Percentiles rank a stretch among this genome's conserved stretches.
phyloP scores from a whole-genome alignment of 169 alveolate genomes.

The Cryptosporidium xiaoi region DNA sequence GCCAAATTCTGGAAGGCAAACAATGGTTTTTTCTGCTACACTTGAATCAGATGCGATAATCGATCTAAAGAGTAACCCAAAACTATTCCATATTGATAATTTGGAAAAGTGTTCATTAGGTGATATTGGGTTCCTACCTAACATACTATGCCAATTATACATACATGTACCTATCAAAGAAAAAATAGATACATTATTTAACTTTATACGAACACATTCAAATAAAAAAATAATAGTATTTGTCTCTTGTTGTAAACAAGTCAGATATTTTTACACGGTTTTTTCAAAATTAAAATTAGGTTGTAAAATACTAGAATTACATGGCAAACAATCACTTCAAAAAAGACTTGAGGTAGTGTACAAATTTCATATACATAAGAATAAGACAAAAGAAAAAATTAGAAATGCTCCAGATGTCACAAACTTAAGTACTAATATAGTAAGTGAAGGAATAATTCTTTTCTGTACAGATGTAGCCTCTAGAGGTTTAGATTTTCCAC shows the following conservation, averaged over 20 bases:
- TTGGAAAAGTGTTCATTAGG: slow-evolving; percentile 65
- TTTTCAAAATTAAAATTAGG: slow-evolving; percentile 73
- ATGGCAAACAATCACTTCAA: slow-evolving; percentile 77
- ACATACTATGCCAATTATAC: slow-evolving; percentile 85
- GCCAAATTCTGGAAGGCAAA: slow-evolving; percentile 80
- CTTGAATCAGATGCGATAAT: slow-evolving; percentile 77
- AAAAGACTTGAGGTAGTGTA: slow-evolving; percentile 71
- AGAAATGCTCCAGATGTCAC: not conserved
- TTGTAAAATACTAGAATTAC: slow-evolving; percentile 78
- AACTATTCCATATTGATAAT: slow-evolving; percentile 75
- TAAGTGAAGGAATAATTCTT: slow-evolving; percentile 82
- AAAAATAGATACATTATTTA: slow-evolving; percentile 90
- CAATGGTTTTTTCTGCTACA: slow-evolving; percentile 94
- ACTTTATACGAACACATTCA: slow-evolving; percentile 91
- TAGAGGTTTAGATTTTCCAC: slow-evolving; percentile 97
- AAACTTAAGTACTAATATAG: not conserved
- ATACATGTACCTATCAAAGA: slow-evolving; percentile 88
- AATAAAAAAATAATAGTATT: slow-evolving; percentile 89
- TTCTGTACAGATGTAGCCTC: slow-evolving; percentile 96
- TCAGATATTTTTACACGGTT: slow-evolving; percentile 79
- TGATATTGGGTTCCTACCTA: slow-evolving; percentile 65
- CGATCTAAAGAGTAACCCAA: slow-evolving; percentile 76
- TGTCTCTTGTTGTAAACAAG: slow-evolving; percentile 93
- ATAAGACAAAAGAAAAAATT: not conserved
- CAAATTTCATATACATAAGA: slow-evolving; percentile 28